These are phyloP conservation scores for Botrytis medusae DNA, from an alignment of 2,329 filamentous ascomycete genomes.

Conservation along the genomic window DNA sequence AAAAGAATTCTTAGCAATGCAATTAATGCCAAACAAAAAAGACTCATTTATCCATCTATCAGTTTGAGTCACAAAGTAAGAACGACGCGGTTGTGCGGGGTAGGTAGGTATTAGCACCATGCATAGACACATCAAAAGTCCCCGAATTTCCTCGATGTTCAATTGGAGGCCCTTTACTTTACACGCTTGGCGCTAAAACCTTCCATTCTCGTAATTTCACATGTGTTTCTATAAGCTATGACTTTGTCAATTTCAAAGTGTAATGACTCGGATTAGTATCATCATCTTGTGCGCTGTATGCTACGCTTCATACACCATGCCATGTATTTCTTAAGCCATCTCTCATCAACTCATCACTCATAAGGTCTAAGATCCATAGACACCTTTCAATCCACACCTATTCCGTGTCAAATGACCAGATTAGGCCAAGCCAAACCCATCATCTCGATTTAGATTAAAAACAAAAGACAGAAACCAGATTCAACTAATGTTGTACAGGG, in stretches of 20 bases:
- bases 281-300: neutral
- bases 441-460: slow-evolving; percentile 6
- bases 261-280: neutral
- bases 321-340: neutral
- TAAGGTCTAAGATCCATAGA: slow-evolving; percentile 4
- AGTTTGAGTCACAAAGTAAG: neutral
- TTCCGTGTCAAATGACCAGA: neutral
- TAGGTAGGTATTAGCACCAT: neutral
- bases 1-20: neutral
- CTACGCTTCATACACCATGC: neutral
- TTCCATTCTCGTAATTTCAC: neutral
- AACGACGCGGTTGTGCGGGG: neutral
- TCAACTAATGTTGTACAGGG: slow-evolving; percentile 19
- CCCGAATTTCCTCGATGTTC: neutral
- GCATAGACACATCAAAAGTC: neutral
- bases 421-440: slow-evolving; percentile 8
- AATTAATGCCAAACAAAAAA: neutral
- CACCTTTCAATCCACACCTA: neutral
- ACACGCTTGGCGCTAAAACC: neutral
- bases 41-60: neutral
- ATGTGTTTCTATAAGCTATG: neutral
- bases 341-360: slow-evolving; percentile 14
- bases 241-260: neutral
- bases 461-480: slow-evolving; percentile 18
- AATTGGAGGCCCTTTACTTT: neutral